Base-by-base conservation (phyloP, 345 rosid species). In the Zanthoxylum bungeanum region DNA sequence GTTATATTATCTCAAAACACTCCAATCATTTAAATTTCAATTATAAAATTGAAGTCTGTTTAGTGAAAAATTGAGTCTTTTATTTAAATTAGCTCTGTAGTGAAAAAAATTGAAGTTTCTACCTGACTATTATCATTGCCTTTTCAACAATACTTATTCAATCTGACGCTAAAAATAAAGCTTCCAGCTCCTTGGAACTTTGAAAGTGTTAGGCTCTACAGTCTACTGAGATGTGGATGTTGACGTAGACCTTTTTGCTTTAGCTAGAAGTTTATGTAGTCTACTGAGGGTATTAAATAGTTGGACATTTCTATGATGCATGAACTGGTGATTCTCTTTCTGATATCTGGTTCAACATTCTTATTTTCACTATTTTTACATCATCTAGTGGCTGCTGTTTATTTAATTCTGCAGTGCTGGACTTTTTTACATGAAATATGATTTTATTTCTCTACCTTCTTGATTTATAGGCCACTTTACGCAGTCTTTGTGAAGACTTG, bases 401-500 rank as follows among this genome's bases (percentile, higher is more conserved):
- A 44, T 14, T 44, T 44, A 44, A 44, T 12, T 44, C 16, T 44
- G 16, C 12, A 44, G 19, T 44, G 19, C 49, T 50, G 63, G 0
- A 0, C 44, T n/a, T 62, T n/a, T 22, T 33, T 40, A 25, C 25
- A 27, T 30, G 11, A 66, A 16, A 33, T 58, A 6, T 47, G 30
- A 17, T 74, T 71, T 46, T 46, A 53, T 4, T 9, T 40, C 11
- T 64, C 68, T 55, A n/a, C 50, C 49, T 70, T 59, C 9, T 68
- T 31, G 11, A 55, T 70, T n/a, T 70, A 76, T 80, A 93, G 98
- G 89, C 78, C 57, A 84, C 92, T 30, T 76, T 91, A 59, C 85
- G 79, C n/a, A 79, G 87, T 75, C 95, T 93, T 77, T 93, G 93
- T 68, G 78, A 86, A 80, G 93, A 91, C 60, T 75, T 93, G 81